These are phyloP conservation scores for Diaporthe sp. DNA, from an alignment of 2,329 filamentous ascomycete species.

Conservation along the genomic window DNA sequence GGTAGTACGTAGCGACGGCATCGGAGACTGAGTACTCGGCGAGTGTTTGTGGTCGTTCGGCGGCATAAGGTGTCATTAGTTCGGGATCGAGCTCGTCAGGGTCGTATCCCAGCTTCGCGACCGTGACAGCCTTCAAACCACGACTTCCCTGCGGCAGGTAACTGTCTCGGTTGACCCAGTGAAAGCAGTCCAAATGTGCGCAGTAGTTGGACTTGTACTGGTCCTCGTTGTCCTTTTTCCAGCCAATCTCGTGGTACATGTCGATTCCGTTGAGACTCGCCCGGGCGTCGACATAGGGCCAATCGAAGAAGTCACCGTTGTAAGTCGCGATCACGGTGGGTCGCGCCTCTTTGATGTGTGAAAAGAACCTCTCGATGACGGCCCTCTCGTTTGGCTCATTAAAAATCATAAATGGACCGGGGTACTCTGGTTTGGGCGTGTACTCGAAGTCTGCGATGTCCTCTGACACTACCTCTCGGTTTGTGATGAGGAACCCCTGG, in stretches of 20 bases:
- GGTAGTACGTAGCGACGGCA: conserved; percentile 97
- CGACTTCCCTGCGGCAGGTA: conserved; percentile 97
- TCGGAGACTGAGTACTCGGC: conserved; percentile 99
- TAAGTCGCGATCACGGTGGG: conserved; percentile 99
- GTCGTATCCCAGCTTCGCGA: conserved; percentile 97
- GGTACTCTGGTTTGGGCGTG: conserved; percentile 96
- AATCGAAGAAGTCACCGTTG: conserved; percentile 99
- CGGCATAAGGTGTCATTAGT: conserved; percentile 94
- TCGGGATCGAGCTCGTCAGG: conserved; percentile 98
- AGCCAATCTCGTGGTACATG: conserved; percentile 99
- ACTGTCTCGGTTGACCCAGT: conserved; percentile 99
- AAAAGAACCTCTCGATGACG: conserved; percentile 91
- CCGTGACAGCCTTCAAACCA: conserved; percentile 96
- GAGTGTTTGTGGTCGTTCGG: conserved; percentile 90
- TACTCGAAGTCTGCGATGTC: conserved; percentile 99
- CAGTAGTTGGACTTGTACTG: conserved; percentile 97
- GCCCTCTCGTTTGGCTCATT: conserved; percentile 96
- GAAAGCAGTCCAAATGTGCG: conserved; percentile 98
- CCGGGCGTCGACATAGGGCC: conserved; percentile 96
- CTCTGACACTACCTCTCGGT: conserved; percentile 96
- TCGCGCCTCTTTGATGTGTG: conserved; percentile 93
- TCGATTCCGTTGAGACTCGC: conserved; percentile 96
- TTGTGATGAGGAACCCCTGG: conserved; percentile 97
- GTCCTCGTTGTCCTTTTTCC: conserved; percentile 94
- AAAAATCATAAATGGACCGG: conserved; percentile 96